Percentiles rank a stretch among this genome's conserved stretches.
These are phyloP conservation scores for Schizosaccharomyces cryophilus DNA, from an alignment of 805 yeast genomes.

Conservation along the genomic window DNA sequence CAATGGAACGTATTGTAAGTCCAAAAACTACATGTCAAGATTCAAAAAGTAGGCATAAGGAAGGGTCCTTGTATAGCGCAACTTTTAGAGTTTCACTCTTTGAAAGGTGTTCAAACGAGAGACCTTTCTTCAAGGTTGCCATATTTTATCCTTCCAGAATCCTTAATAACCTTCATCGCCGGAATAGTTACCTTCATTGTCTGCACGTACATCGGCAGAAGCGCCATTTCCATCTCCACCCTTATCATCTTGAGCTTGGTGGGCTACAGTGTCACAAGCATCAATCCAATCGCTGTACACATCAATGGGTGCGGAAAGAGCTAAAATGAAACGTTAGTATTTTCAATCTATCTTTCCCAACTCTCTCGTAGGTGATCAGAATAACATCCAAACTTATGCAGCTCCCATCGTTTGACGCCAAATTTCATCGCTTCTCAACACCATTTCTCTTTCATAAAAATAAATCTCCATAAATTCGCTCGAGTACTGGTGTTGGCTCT, in stretches of 20 bases:
- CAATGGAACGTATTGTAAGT: too few species aligned
- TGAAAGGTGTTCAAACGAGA: background rate
- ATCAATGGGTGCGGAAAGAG: conserved; percentile 67
- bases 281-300: conserved; percentile 95
- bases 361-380: too few species aligned
- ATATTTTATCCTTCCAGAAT: too few species aligned
- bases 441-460: background rate
- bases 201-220: background rate
- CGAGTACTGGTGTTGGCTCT: background rate
- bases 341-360: too few species aligned
- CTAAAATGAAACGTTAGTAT: conserved; percentile 5
- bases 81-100: background rate
- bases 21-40: too few species aligned
- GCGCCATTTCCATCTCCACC: background rate
- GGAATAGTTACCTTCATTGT: background rate
- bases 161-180: background rate
- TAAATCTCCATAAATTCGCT: background rate
- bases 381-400: background rate
- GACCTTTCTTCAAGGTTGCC: too few species aligned
- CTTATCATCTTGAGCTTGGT: background rate
- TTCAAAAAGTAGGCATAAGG: too few species aligned
- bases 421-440: too few species aligned
- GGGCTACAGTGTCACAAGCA: conserved; percentile 38
- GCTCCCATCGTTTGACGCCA: background rate
- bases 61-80: background rate